Base-by-base conservation (phyloP, 768 basidiomycete species). In the Tephrocybe rancida region DNA sequence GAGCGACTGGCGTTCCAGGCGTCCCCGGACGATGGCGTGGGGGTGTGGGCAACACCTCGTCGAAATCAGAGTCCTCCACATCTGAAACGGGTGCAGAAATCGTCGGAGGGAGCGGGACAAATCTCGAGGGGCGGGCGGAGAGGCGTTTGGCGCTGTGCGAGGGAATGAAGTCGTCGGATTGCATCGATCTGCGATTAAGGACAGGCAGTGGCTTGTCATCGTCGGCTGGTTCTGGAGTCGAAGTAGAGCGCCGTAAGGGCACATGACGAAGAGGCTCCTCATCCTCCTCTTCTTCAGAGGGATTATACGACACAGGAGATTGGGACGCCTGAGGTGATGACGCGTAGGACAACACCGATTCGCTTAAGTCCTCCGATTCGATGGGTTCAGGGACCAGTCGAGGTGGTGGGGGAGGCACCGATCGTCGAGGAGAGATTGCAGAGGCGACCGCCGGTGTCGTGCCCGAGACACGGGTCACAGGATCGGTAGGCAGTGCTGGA, bases 31-130 rank as follows among this genome's bases (percentile, higher is more conserved):
- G 46, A 41, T 55, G 61, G 27, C 65, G 59, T 13, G 64, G 66
- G 19, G 58, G 70, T n/a, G 70, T 67, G 38, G 72, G 72, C 24
- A 73, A 52, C 10, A 65, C 67, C 48, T 67, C 70, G 48, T 73
- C 71, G 42, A 67, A 67, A 54, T 69, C 71, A 30, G 68, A 70
- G 8, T 72, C 69, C 6, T 70, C 68, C 1, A 66, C 65, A 7
- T 64, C 66, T 26, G 56, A 60, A 1, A 52, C 44, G 18, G 58
- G 50, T 19, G 53, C 51, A 3, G 58, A 57, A 19, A 47, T 2
- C 4, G 45, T 32, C n/a, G 54, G 55, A 5, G 61, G 59, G 18
- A 59, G 56, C 9, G 63, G 59, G 6, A 61, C 55, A 5, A 54
- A 49, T 43, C 57, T 56, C 21, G 35, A 43, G 2, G 64, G 57